phyloP scores from a whole-genome alignment of 2,329 filamentous ascomycete species.

The Epichloe uncinata region DNA sequence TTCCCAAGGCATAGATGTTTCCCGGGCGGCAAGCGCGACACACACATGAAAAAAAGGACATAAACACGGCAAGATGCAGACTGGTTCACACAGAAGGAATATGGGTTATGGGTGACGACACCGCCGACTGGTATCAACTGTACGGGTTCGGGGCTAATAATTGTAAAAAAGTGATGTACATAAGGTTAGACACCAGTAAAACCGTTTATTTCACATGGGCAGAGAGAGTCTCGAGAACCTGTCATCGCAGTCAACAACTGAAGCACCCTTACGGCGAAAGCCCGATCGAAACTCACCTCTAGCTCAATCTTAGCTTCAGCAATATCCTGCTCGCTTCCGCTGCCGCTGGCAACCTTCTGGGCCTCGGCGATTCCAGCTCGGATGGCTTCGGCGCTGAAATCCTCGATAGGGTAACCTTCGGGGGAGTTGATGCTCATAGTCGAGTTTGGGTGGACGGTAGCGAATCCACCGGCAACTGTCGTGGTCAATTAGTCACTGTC shows the following conservation, averaged over 20 bases:
- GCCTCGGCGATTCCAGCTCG: conserved; percentile 84
- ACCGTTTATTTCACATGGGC: conserved; percentile 62
- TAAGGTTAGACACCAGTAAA: conserved; percentile 27
- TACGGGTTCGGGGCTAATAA: conserved; percentile 22
- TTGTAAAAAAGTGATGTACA: conserved; percentile 29
- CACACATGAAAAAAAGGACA: neutral
- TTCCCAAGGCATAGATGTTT: neutral
- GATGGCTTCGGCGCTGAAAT: conserved; percentile 89
- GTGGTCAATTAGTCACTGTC: conserved; percentile 5
- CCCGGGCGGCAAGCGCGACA: neutral
- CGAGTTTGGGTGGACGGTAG: conserved; percentile 90
- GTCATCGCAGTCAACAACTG: conserved; percentile 2
- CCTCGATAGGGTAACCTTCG: conserved; percentile 86
- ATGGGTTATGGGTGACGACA: conserved; percentile 7
- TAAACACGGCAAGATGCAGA: neutral
- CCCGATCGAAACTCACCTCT: conserved; percentile 48
- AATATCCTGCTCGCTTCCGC: conserved; percentile 91
- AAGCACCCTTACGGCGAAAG: neutral
- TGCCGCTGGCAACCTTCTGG: conserved; percentile 84
- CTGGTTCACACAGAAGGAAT: conserved; percentile 1
- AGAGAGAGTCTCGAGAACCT: conserved; percentile 78
- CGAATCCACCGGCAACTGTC: conserved; percentile 89
- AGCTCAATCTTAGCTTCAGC: conserved; percentile 98
- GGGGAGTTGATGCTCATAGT: conserved; percentile 96
- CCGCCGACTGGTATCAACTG: conserved; percentile 23